Conservation (phyloP, 306 rosid species). For the Calophaca sinica region DNA sequence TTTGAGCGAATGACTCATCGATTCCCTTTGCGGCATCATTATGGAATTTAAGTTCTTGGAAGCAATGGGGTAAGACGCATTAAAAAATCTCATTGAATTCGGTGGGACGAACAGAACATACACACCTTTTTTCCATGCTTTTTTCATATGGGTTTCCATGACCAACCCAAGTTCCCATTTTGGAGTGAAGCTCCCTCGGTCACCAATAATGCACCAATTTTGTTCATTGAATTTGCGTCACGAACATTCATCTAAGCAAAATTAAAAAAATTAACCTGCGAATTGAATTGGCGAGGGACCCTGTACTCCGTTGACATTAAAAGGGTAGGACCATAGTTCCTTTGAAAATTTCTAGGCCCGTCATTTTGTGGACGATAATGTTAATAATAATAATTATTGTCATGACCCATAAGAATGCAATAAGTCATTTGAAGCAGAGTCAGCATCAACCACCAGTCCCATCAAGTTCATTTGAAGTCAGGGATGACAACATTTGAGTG, state of each 20-base stretch:
- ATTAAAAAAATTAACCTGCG: background rate
- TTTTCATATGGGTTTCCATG: slow-evolving; percentile 36
- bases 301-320: slow-evolving; percentile 46
- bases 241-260: slow-evolving; percentile 26
- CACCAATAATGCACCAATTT: slow-evolving; percentile 39
- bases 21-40: slow-evolving; percentile 14
- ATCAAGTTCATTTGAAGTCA: slow-evolving; percentile 13
- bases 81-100: slow-evolving; percentile 32
- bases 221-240: slow-evolving; percentile 43
- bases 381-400: slow-evolving; percentile 29
- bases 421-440: slow-evolving; percentile 47
- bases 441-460: slow-evolving; percentile 52
- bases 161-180: slow-evolving; percentile 29
- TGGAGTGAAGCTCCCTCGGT: slow-evolving; percentile 39
- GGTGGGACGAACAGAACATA: slow-evolving; percentile 29
- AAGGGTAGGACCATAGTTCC: slow-evolving; percentile 10
- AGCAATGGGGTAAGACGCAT: slow-evolving; percentile 20
- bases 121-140: slow-evolving; percentile 41
- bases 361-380: slow-evolving; percentile 41
- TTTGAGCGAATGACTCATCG: slow-evolving; percentile 23
- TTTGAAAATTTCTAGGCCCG: slow-evolving; percentile 35
- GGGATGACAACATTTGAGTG: slow-evolving; percentile 37
- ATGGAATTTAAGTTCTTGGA: slow-evolving; percentile 44
- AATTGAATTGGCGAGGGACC: slow-evolving; percentile 36
- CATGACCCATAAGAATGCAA: slow-evolving; percentile 16